These are phyloP conservation scores for Turnera subulata DNA, from an alignment of 345 rosid genomes.

Conservation along the genomic window DNA sequence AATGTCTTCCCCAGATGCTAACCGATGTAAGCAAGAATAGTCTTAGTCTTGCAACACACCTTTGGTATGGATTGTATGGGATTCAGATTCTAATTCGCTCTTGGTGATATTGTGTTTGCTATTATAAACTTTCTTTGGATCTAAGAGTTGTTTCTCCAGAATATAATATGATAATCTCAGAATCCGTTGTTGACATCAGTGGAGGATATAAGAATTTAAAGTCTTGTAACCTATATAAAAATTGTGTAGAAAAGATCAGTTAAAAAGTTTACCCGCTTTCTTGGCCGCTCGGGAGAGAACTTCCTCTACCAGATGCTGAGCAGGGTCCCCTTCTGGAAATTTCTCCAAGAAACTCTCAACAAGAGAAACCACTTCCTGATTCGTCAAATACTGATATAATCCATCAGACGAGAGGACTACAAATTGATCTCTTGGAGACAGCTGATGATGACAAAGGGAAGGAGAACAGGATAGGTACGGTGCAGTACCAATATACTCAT, in stretches of 20 bases:
- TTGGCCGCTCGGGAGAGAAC: slow-evolving; percentile 89
- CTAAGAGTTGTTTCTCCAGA: not conserved
- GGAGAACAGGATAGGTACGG: slow-evolving; percentile 85
- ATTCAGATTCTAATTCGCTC: not conserved
- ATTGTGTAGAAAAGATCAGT: slow-evolving; percentile 3
- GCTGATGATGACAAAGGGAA: slow-evolving; percentile 77
- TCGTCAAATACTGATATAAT: slow-evolving; percentile 85
- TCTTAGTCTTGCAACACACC: no score
- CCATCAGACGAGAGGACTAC: slow-evolving; percentile 94
- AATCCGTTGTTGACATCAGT: no score
- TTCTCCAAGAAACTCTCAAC: slow-evolving; percentile 83
- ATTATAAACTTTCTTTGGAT: no score
- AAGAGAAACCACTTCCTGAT: slow-evolving; percentile 81
- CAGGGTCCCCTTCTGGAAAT: slow-evolving; percentile 97
- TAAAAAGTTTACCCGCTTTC: slow-evolving; percentile 71
- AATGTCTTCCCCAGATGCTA: no score
- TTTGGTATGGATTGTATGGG: no score
- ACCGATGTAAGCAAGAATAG: no score
- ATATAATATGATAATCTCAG: not conserved
- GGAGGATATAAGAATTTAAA: no score
- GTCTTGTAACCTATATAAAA: not conserved
- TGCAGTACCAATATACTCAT: slow-evolving; percentile 78
- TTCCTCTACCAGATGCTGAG: slow-evolving; percentile 90
- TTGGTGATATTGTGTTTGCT: no score
- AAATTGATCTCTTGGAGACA: slow-evolving; percentile 82